phyloP scores from a whole-genome alignment of 2,329 filamentous ascomycete species.

The Cladosporium sp. region DNA sequence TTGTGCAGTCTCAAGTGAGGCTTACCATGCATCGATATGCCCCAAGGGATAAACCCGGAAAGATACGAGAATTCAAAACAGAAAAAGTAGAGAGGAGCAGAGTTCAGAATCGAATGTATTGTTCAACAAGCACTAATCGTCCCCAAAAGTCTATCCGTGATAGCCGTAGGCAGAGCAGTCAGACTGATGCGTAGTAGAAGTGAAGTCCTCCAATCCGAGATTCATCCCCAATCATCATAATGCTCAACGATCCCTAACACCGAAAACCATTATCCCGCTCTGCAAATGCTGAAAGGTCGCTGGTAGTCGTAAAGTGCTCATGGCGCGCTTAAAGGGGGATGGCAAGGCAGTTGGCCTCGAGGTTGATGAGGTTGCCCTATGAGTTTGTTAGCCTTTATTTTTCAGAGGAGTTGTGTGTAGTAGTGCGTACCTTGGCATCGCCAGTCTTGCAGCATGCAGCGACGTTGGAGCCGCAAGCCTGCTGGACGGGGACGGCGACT shows the following conservation, averaged over 20 bases:
- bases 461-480: slow-evolving; percentile 13
- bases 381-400: neutral
- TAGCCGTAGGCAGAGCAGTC: neutral
- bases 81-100: neutral
- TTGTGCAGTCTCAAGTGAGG: too few species aligned
- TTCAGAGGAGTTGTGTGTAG: neutral
- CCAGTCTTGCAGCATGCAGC: slow-evolving; percentile 10
- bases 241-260: neutral
- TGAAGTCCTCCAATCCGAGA: slow-evolving; percentile 6
- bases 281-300: slow-evolving; percentile 12
- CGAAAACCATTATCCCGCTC: slow-evolving; percentile 13
- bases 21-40: too few species aligned
- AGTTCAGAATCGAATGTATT: slow-evolving; percentile 5
- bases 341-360: slow-evolving; percentile 13
- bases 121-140: slow-evolving; percentile 6
- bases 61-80: too few species aligned
- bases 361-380: slow-evolving; percentile 11
- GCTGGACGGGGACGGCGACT: slow-evolving; percentile 9
- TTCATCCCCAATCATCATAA: slow-evolving; percentile 4
- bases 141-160: neutral
- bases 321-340: slow-evolving; percentile 9
- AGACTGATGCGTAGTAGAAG: slow-evolving; percentile 5
- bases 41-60: too few species aligned
- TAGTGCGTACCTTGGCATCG: neutral
- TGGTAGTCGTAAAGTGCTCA: slow-evolving; percentile 3